These are phyloP conservation scores for Phaeosphaeria sp. DNA, from an alignment of 2,329 filamentous ascomycete genomes.

Conservation along the genomic window DNA sequence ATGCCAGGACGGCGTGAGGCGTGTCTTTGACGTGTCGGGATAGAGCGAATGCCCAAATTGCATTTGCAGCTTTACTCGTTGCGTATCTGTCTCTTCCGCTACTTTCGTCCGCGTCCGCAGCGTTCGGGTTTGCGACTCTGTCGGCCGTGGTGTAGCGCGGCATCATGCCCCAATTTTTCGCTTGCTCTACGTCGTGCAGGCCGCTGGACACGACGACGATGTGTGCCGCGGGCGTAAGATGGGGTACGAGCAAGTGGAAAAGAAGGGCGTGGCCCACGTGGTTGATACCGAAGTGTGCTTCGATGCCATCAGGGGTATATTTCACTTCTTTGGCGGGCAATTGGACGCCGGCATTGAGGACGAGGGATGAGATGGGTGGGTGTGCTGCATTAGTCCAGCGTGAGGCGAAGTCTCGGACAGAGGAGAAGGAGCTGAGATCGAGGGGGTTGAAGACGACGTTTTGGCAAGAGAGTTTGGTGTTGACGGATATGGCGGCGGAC, in stretches of 20 bases:
- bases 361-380: conserved; percentile 53
- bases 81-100: conserved; percentile 41
- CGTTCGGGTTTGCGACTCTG: conserved; percentile 54
- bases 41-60: conserved; percentile 58
- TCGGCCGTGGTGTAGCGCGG: conserved; percentile 54
- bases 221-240: conserved; percentile 49
- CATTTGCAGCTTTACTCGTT: conserved; percentile 56
- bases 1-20: conserved; percentile 49
- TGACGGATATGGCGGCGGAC: conserved; percentile 53
- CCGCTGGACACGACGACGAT: conserved; percentile 54
- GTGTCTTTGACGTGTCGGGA: conserved; percentile 27
- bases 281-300: conserved; percentile 58
- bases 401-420: conserved; percentile 52
- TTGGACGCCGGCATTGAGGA: conserved; percentile 59
- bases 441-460: conserved; percentile 54
- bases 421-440: conserved; percentile 51
- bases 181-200: conserved; percentile 54
- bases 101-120: conserved; percentile 29
- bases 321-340: conserved; percentile 43
- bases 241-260: conserved; percentile 54
- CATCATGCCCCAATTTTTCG: conserved; percentile 49
- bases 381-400: conserved; percentile 43
- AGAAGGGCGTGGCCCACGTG: conserved; percentile 61
- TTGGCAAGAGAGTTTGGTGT: conserved; percentile 47
- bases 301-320: conserved; percentile 53